These are phyloP conservation scores for Rhodofomes roseus DNA, from an alignment of 1,284 basidiomycete genomes.

Conservation along the genomic window DNA sequence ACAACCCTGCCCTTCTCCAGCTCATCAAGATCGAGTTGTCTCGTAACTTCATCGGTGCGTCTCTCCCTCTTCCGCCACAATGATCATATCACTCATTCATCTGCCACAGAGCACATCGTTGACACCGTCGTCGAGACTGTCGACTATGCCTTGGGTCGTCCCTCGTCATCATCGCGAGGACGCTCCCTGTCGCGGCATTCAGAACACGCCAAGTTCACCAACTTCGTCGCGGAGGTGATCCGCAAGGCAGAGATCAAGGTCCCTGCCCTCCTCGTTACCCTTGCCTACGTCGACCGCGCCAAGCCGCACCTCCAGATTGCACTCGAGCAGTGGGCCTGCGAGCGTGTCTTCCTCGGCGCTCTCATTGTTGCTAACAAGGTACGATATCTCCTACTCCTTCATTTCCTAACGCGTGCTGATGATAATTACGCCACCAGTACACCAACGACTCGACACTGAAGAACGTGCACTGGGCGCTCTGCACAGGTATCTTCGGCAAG, in stretches of 20 bases:
- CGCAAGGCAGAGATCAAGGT: constrained; percentile 64
- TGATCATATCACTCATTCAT: background rate
- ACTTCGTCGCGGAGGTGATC: constrained; percentile 63
- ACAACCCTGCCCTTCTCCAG: constrained; percentile 60
- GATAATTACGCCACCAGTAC: constrained; percentile 41
- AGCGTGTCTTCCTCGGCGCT: constrained; percentile 71
- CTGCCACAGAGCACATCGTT: constrained; percentile 57
- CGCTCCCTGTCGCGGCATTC: constrained; percentile 43
- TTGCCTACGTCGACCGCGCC: constrained; percentile 69
- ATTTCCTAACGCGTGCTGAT: constrained; percentile 14
- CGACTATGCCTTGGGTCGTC: constrained; percentile 64
- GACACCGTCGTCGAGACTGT: constrained; percentile 66
- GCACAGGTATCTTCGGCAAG: constrained; percentile 76
- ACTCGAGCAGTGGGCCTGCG: constrained; percentile 74
- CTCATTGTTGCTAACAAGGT: constrained; percentile 73
- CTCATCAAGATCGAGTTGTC: constrained; percentile 60
- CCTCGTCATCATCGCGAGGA: constrained; percentile 50
- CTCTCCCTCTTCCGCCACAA: constrained; percentile 1
- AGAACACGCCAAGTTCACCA: constrained; percentile 51
- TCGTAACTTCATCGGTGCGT: constrained; percentile 57
- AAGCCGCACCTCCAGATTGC: constrained; percentile 72
- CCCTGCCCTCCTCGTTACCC: constrained; percentile 57
- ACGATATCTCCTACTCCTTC: constrained; percentile 12
- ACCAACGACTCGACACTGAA: constrained; percentile 73
- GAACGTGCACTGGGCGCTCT: constrained; percentile 75